Evolutionary conservation across 164 flowering plant genomes (phyloP).

Genomic region (grape (Vitis vinifera)): ASM3070453v1 NC_081816.1:11950501-11951000

Average conservation of each 20-base stretch:
- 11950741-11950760: slow-evolving; percentile 64
- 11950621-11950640: too few relatives aligned
- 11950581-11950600: too few relatives aligned
- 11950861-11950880: slow-evolving; percentile 26
- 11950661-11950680: slow-evolving; percentile 2
- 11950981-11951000: neutral
- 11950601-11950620: too few relatives aligned
- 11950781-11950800: slow-evolving; percentile 70
- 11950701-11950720: slow-evolving; percentile 80
- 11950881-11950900: slow-evolving; percentile 44
- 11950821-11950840: slow-evolving; percentile 42
- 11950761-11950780: slow-evolving; percentile 74
- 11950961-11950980: neutral
- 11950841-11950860: too few relatives aligned
- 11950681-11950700: slow-evolving; percentile 47
- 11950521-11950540: too few relatives aligned
- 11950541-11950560: too few relatives aligned
- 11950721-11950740: slow-evolving; percentile 65
- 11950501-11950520: too few relatives aligned
- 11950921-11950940: slow-evolving; percentile 68
- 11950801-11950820: slow-evolving; percentile 80
- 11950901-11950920: slow-evolving; percentile 90
- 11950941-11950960: slow-evolving; percentile 17
- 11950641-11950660: neutral
- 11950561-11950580: too few relatives aligned